These are phyloP conservation scores for Coemansia umbellata DNA, from an alignment of 192 early-diverging fungal species.

Conservation along the genomic window DNA sequence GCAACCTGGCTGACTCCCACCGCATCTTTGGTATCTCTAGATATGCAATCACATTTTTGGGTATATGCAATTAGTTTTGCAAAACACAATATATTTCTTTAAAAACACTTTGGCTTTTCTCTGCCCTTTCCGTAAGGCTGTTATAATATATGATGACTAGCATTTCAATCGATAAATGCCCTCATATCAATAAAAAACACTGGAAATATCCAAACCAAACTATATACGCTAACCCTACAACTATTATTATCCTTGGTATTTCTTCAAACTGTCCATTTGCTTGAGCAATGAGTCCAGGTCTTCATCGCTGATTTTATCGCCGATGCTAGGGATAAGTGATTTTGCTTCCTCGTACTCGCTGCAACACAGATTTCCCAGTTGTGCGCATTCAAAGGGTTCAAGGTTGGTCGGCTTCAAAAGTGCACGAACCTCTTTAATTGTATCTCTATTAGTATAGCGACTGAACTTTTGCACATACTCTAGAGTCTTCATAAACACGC, in stretches of 20 bases:
- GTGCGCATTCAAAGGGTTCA: conserved; percentile 82
- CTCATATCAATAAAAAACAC: too few relatives aligned
- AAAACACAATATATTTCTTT: too few relatives aligned
- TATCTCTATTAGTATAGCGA: conserved; percentile 80
- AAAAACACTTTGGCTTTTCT: too few relatives aligned
- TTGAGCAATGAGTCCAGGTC: conserved; percentile 72
- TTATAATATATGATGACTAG: too few relatives aligned
- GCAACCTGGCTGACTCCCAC: too few relatives aligned
- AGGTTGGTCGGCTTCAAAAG: conserved; percentile 43
- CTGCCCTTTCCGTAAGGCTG: too few relatives aligned
- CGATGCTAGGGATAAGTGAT: conserved; percentile 84
- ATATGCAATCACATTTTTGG: too few relatives aligned
- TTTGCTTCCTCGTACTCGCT: conserved; percentile 89
- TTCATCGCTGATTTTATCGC: conserved; percentile 69
- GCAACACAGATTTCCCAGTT: conserved; percentile 88
- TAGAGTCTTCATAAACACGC: conserved; percentile 75
- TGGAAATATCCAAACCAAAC: too few relatives aligned
- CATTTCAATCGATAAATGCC: too few relatives aligned
- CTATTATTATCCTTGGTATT: conserved; percentile 56
- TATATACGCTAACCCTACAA: neutral
- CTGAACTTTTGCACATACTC: conserved; percentile 84
- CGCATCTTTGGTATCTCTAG: too few relatives aligned
- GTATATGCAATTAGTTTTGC: too few relatives aligned
- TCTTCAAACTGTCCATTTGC: conserved; percentile 78
- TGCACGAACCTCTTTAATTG: conserved; percentile 74